Percentiles rank a stretch among this genome's conserved stretches.
These are phyloP conservation scores for Cicer chorassanicum DNA, from an alignment of 306 rosid genomes.

Conservation along the genomic window DNA sequence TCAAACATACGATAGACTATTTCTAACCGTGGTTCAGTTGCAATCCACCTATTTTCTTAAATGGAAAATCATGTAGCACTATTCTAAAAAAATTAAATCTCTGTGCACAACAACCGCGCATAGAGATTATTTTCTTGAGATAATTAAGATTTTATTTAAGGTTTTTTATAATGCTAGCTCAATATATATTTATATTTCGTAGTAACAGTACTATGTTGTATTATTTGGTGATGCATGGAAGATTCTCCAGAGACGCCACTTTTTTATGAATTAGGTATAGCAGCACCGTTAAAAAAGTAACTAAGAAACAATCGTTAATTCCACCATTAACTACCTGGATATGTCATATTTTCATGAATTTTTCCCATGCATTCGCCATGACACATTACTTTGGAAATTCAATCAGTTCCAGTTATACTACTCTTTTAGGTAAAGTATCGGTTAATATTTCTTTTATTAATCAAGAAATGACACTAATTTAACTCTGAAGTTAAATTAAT, in stretches of 20 bases:
- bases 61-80: background rate
- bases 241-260: background rate
- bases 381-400: background rate
- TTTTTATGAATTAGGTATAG: background rate
- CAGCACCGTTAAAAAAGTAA: background rate
- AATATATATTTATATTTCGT: too few species aligned
- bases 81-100: too few species aligned
- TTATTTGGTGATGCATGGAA: background rate
- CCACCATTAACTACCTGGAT: background rate
- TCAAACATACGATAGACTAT: too few species aligned
- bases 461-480: too few species aligned
- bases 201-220: too few species aligned
- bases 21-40: too few species aligned
- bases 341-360: background rate
- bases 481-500: too few species aligned
- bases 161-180: too few species aligned
- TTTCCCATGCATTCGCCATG: conserved; percentile 4
- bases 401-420: background rate
- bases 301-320: background rate
- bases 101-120: too few species aligned
- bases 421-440: background rate
- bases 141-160: background rate
- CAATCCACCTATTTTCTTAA: background rate
- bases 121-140: background rate
- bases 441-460: background rate